Conservation (phyloP, 768 basidiomycete species). For the Sutorius australiensis region DNA sequence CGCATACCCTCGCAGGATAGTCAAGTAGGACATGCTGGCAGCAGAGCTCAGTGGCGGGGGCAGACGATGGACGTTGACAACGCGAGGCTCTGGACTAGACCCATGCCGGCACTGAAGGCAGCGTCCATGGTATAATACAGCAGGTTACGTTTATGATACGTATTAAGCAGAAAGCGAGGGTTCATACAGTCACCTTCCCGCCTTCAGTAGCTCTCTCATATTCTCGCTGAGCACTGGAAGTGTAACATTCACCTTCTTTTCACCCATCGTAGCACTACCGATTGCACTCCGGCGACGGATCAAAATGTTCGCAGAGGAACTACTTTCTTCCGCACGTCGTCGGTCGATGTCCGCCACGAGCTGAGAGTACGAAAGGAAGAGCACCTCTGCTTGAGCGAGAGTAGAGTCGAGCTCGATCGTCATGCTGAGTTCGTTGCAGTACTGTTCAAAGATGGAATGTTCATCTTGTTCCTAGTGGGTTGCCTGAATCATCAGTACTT, state of each 20-base stretch:
- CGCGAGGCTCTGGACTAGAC: background rate
- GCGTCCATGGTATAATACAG: conserved; percentile 17
- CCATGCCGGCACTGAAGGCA: background rate
- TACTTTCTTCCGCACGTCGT: conserved; percentile 56
- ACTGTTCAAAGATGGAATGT: conserved; percentile 39
- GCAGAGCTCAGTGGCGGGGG: background rate
- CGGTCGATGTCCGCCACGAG: conserved; percentile 88
- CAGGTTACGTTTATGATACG: conserved; percentile 2
- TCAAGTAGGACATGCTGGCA: conserved; percentile 38
- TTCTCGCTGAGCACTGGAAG: conserved; percentile 57
- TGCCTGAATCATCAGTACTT: background rate
- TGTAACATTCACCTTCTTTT: conserved; percentile 31
- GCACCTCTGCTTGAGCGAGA: conserved; percentile 93
- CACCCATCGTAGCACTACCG: background rate
- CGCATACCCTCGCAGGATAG: conserved; percentile 62
- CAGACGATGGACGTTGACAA: background rate
- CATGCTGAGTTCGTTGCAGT: conserved; percentile 93
- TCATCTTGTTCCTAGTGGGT: background rate
- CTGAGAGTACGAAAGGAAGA: conserved; percentile 89
- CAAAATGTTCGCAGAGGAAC: conserved; percentile 24
- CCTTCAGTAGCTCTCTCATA: conserved; percentile 55
- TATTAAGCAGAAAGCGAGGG: conserved; percentile 1
- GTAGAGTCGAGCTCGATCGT: conserved; percentile 96
- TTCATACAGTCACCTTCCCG: conserved; percentile 32
- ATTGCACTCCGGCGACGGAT: conserved; percentile 32